These are phyloP conservation scores for Arthrobotrys sphaeroides DNA, from an alignment of 2,329 filamentous ascomycete genomes.

Conservation along the genomic window DNA sequence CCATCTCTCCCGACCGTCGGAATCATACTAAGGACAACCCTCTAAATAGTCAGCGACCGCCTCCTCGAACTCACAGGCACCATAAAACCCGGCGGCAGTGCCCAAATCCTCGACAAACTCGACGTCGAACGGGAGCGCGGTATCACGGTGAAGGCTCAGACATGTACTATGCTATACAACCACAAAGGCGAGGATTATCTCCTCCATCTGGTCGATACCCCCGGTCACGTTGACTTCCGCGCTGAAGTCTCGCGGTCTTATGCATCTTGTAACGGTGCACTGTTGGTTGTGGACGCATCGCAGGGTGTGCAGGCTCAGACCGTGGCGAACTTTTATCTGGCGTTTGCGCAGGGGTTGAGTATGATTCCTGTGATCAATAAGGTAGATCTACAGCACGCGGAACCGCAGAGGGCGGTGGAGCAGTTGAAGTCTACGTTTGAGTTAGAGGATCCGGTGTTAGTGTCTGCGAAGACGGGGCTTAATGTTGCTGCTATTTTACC, in stretches of 20 bases:
- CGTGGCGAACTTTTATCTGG: conserved; percentile 97
- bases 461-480: conserved; percentile 92
- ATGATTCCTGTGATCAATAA: conserved; percentile 96
- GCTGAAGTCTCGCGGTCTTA: conserved; percentile 96
- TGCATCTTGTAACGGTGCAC: conserved; percentile 90
- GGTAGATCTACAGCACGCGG: conserved; percentile 89
- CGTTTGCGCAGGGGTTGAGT: conserved; percentile 86
- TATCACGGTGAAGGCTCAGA: conserved; percentile 98
- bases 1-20: neutral
- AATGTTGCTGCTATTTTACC: conserved; percentile 87
- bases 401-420: conserved; percentile 82
- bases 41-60: conserved; percentile 74
- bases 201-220: conserved; percentile 93
- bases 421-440: conserved; percentile 91
- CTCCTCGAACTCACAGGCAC: conserved; percentile 93
- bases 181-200: conserved; percentile 87
- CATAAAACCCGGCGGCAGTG: conserved; percentile 84
- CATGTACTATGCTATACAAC: conserved; percentile 96
- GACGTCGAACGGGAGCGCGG: conserved; percentile 95
- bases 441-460: conserved; percentile 78
- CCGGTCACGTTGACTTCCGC: conserved; percentile 96
- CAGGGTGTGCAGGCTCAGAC: conserved; percentile 98
- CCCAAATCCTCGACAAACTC: conserved; percentile 95
- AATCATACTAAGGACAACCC: neutral
- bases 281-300: conserved; percentile 84